Evolutionary conservation across 768 basidiomycete genomes (phyloP), one percentile per base, ranked within the genome.

Genomic region (Agrocybe pediades): DNA sequence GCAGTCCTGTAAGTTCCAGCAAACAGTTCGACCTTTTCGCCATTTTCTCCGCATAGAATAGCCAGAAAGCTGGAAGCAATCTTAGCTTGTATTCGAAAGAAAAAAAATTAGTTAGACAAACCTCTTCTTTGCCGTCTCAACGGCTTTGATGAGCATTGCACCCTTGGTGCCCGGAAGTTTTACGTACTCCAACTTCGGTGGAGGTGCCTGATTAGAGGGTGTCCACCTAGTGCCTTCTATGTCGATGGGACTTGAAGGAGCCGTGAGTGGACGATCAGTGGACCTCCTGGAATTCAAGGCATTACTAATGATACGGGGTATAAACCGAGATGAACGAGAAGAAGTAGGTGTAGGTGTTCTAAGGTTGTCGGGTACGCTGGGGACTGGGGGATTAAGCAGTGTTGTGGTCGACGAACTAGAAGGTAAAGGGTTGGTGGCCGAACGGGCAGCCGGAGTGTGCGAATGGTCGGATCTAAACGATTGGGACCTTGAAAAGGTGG

Each of bases 111-210:
- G 56, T n/a, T 43, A 11, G 29, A 58, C 70, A 50, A 33, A 88
- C 87, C 94, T 96, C 73, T 93, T 92, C 75, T 86, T 93, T 52
- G 81, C 82, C 4, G 93, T 96, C 71, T 96, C 94, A 2, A 93
- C 90, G 1, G 93, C 86, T 62, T 92, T 92, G 45, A 96, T 81
- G 65, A 91, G 72, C 16, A 94, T 64, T 8, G 93, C 85, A 48
- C 89, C 88, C 66, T 92, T 95, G 3, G 93, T 96, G 21, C 93
- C 89, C 2, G 94, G 93, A 9, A 96, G 79, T 70, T 96, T 96
- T 53, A 95, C 88, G 62, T 93, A 95, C 68, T 95, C 93, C 33
- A 95, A 70, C 67, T 94, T 93, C 1, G 91, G 90, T 9, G 91
- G 86, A 19, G 90, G 86, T 2, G 82, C 71, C 56, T 83, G 85